phyloP scores from a whole-genome alignment of 1,284 basidiomycete species.

The Apiotrichum sp. region DNA sequence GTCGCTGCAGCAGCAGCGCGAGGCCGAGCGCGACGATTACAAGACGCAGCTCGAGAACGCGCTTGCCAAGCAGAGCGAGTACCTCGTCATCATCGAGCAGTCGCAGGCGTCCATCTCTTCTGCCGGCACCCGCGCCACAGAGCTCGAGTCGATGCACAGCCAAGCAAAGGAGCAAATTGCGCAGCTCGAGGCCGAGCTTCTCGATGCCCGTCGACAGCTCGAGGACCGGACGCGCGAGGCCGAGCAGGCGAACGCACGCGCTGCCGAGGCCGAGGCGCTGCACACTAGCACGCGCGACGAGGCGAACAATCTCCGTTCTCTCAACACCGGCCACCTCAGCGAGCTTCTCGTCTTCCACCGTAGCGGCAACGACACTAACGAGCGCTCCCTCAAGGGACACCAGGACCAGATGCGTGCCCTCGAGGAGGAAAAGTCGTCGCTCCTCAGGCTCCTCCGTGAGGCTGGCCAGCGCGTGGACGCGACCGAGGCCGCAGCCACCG shows the following conservation, averaged over 20 bases:
- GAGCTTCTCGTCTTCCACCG: constrained; percentile 77
- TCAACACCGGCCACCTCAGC: constrained; percentile 76
- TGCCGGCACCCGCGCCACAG: constrained; percentile 59
- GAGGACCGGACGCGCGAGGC: constrained; percentile 66
- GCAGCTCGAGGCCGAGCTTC: constrained; percentile 65
- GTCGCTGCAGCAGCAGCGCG: constrained; percentile 68
- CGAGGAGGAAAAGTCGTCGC: constrained; percentile 65
- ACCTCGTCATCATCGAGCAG: constrained; percentile 79
- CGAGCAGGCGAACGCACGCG: constrained; percentile 59
- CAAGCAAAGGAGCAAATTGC: constrained; percentile 61
- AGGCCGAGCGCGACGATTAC: constrained; percentile 67
- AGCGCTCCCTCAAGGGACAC: constrained; percentile 64
- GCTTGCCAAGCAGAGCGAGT: constrained; percentile 64
- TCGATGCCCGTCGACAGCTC: constrained; percentile 69
- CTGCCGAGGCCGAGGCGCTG: constrained; percentile 71
- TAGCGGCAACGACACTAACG: constrained; percentile 70
- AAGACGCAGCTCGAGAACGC: constrained; percentile 68
- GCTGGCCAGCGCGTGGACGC: constrained; percentile 64
- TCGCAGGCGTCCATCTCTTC: constrained; percentile 70
- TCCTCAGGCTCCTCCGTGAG: constrained; percentile 73
- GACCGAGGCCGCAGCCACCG: constrained; percentile 61
- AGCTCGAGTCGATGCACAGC: constrained; percentile 70
- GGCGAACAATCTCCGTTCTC: constrained; percentile 71
- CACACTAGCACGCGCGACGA: constrained; percentile 86
- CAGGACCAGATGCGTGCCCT: constrained; percentile 72